A percentile compares a stretch with the other conserved stretches of the same genome.
Conservation (phyloP, 768 basidiomycete species). For the Xerocomellus chrysenteron region DNA sequence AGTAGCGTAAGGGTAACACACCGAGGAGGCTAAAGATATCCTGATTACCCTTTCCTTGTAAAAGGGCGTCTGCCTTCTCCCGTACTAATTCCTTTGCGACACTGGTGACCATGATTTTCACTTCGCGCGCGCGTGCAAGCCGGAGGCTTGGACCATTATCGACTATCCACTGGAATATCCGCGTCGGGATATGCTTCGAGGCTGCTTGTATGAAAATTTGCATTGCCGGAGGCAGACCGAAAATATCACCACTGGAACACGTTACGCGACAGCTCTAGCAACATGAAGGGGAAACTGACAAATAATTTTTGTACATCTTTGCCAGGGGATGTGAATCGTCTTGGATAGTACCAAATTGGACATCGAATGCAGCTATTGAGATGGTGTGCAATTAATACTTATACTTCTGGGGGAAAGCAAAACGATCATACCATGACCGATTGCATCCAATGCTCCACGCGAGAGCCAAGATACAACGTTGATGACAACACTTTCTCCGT, state of each 20-base stretch:
- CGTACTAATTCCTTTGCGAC: constrained; percentile 3
- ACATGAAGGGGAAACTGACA: constrained; percentile 1
- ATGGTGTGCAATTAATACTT: background rate
- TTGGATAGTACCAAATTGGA: constrained; percentile 4
- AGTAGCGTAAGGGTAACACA: constrained; percentile 12
- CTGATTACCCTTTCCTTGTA: constrained; percentile 9
- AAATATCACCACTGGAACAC: constrained; percentile 3
- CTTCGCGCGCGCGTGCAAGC: background rate
- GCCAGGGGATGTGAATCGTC: constrained; percentile 1
- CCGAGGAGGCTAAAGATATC: constrained; percentile 36
- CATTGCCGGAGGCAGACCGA: constrained; percentile 5
- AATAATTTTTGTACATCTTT: background rate
- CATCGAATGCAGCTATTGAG: constrained; percentile 45
- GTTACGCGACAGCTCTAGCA: background rate
- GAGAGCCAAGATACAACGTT: constrained; percentile 31
- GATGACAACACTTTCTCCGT: constrained; percentile 5
- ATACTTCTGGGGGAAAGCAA: background rate
- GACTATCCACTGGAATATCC: background rate
- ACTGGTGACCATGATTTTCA: background rate
- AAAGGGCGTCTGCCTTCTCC: constrained; percentile 8
- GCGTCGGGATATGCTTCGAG: constrained; percentile 4
- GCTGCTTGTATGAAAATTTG: constrained; percentile 8
- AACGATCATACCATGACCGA: constrained; percentile 40
- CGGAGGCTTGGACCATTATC: background rate
- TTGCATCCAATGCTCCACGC: constrained; percentile 46